Conservation (phyloP, 192 early-diverging fungal genomes). For the Coemansia sp. region DNA sequence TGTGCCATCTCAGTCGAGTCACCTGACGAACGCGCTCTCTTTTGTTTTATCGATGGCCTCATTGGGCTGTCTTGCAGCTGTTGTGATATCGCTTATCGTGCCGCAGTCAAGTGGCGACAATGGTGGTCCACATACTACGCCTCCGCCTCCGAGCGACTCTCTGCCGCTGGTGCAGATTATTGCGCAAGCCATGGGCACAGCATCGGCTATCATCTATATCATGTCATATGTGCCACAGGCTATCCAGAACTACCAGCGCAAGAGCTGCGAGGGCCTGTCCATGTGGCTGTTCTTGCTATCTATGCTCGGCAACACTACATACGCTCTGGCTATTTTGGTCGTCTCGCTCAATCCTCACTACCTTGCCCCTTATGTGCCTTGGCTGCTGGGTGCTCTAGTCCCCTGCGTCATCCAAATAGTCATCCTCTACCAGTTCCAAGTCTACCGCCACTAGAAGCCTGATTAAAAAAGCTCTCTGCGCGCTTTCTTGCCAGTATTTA, state of each 20-base stretch:
- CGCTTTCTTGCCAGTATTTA: background rate
- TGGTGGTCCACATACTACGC: background rate
- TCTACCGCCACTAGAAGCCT: slow-evolving; percentile 48
- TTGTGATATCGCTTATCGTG: slow-evolving; percentile 24
- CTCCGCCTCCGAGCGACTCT: background rate
- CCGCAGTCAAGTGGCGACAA: background rate
- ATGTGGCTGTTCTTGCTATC: slow-evolving; percentile 78
- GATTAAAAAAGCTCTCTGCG: background rate
- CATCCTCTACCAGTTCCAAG: slow-evolving; percentile 70
- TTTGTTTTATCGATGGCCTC: slow-evolving; percentile 29
- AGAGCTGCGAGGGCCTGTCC: slow-evolving; percentile 77
- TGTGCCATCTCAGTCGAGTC: slow-evolving; percentile 12
- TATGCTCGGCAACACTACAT: slow-evolving; percentile 70
- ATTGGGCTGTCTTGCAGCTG: slow-evolving; percentile 23
- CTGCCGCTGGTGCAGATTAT: slow-evolving; percentile 24
- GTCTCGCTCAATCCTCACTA: slow-evolving; percentile 65
- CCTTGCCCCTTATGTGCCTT: slow-evolving; percentile 66
- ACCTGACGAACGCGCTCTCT: slow-evolving; percentile 18
- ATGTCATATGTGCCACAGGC: slow-evolving; percentile 78
- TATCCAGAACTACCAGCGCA: slow-evolving; percentile 68
- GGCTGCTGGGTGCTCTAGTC: slow-evolving; percentile 74
- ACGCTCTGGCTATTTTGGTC: slow-evolving; percentile 70
- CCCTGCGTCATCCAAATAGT: slow-evolving; percentile 74
- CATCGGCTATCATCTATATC: slow-evolving; percentile 45
- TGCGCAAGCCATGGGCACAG: slow-evolving; percentile 46